A percentile compares a stretch with the other conserved stretches of the same genome.
These are phyloP conservation scores for Lactarius hengduanensis DNA, from an alignment of 768 basidiomycete genomes.

Conservation along the genomic window DNA sequence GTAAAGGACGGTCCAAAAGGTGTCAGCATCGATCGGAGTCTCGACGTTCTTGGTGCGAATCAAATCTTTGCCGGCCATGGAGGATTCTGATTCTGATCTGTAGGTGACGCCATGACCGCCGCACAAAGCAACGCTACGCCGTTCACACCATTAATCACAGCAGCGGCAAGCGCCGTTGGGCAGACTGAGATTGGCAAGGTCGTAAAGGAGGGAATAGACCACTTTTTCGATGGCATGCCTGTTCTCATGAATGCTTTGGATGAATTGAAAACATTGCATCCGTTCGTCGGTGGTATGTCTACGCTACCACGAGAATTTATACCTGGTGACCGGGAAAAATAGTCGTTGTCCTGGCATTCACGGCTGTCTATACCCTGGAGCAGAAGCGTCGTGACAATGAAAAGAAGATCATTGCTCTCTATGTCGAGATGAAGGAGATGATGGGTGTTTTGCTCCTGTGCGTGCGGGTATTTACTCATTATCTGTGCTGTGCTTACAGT, in stretches of 20 bases:
- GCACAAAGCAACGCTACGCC: not conserved
- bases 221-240: constrained; percentile 33
- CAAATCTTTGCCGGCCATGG: not conserved
- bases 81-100: not conserved
- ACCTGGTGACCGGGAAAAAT: not conserved
- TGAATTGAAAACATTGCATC: constrained; percentile 34
- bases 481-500: not conserved
- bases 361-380: constrained; percentile 48
- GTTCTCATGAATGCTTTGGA: constrained; percentile 33
- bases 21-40: not conserved
- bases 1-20: not conserved
- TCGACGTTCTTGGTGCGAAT: not conserved
- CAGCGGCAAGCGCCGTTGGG: constrained; percentile 5
- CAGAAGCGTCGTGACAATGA: constrained; percentile 51
- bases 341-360: constrained; percentile 53
- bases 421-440: constrained; percentile 51
- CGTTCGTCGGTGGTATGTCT: constrained; percentile 32
- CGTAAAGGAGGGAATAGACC: constrained; percentile 30
- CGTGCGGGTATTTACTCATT: not conserved
- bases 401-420: constrained; percentile 46
- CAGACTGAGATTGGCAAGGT: constrained; percentile 9
- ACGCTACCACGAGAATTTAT: not conserved
- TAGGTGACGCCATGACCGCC: not conserved
- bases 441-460: constrained; percentile 35
- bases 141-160: constrained; percentile 4